Evolutionary conservation across 352 stramenopile species (phyloP).

Genomic region (Thraustotheca clavata): DNA sequence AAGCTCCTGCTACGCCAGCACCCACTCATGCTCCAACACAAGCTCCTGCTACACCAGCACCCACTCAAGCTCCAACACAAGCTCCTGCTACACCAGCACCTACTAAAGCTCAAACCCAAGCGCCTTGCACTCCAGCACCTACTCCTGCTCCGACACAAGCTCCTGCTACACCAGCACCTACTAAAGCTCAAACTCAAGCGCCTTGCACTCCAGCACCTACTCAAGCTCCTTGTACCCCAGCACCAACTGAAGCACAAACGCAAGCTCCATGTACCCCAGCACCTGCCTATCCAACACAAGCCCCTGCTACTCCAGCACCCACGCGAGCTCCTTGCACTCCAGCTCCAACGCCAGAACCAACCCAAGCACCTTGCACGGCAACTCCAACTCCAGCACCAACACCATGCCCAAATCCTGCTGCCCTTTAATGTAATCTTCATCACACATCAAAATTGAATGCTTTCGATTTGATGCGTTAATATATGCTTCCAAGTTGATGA

Average conservation of each 20-base stretch:
- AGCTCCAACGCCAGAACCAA: conserved; percentile 10
- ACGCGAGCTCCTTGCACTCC: too few species aligned
- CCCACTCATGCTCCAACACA: conserved; percentile 21
- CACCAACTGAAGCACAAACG: not conserved
- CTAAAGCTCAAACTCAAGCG: conserved; percentile 18
- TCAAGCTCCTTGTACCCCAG: conserved; percentile 19
- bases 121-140: not conserved
- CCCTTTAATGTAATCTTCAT: too few species aligned
- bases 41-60: conserved; percentile 16
- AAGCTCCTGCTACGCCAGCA: conserved; percentile 10
- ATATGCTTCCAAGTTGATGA: too few species aligned
- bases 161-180: conserved; percentile 18
- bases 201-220: conserved; percentile 11
- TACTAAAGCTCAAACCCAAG: not conserved
- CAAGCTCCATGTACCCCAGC: conserved; percentile 17
- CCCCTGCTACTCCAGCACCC: conserved; percentile 16
- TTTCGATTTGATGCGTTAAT: too few species aligned
- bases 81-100: conserved; percentile 4
- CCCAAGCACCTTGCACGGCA: conserved; percentile 18
- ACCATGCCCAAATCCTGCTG: conserved; percentile 15
- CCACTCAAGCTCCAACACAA: conserved; percentile 11
- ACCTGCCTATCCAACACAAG: conserved; percentile 18
- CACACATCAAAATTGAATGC: too few species aligned
- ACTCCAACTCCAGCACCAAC: conserved; percentile 4
- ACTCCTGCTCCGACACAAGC: conserved; percentile 6